Percentiles rank a stretch among this genome's conserved stretches.
Conservation (phyloP, 352 stramenopile species). For the Globisporangium splendens region DNA sequence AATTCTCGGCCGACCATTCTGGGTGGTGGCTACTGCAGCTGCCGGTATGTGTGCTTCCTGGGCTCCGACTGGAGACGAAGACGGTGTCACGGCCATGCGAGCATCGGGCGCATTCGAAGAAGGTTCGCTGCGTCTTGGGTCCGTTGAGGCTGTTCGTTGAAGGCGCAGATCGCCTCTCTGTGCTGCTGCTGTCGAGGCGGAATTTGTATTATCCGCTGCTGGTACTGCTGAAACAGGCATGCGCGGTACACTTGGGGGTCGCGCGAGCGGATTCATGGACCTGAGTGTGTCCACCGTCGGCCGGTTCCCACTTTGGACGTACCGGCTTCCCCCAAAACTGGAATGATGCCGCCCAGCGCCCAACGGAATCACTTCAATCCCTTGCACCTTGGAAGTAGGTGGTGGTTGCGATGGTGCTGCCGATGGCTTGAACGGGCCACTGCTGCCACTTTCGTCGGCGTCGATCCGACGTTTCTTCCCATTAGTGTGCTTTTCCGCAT, state of each 20-base stretch:
- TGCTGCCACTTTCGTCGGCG: slow-evolving; percentile 12
- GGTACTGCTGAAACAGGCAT: too few relatives aligned
- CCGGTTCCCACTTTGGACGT: slow-evolving; percentile 68
- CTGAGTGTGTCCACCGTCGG: slow-evolving; percentile 17
- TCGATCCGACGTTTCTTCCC: slow-evolving; percentile 20
- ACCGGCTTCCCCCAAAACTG: slow-evolving; percentile 43
- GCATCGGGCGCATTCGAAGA: not conserved
- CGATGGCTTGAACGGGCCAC: not conserved
- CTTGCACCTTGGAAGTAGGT: slow-evolving; percentile 8
- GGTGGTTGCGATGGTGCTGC: not conserved
- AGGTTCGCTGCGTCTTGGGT: slow-evolving; percentile 2
- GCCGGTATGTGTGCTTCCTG: not conserved
- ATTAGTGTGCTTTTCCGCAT: not conserved
- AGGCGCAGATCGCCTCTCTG: not conserved
- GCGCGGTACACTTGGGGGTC: slow-evolving; percentile 6
- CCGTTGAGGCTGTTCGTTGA: not conserved
- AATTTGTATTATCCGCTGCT: too few relatives aligned
- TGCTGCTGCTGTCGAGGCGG: too few relatives aligned
- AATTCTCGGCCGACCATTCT: slow-evolving; percentile 4
- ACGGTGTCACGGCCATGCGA: not conserved
- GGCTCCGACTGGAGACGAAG: slow-evolving; percentile 1
- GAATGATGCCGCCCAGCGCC: slow-evolving; percentile 24
- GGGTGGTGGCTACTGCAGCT: not conserved
- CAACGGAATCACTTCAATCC: slow-evolving; percentile 50
- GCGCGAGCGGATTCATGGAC: slow-evolving; percentile 11